Evolutionary conservation across 768 basidiomycete genomes (phyloP), one percentile per base, ranked within the genome.

Genomic region (Guyanaporus albipodus): DNA sequence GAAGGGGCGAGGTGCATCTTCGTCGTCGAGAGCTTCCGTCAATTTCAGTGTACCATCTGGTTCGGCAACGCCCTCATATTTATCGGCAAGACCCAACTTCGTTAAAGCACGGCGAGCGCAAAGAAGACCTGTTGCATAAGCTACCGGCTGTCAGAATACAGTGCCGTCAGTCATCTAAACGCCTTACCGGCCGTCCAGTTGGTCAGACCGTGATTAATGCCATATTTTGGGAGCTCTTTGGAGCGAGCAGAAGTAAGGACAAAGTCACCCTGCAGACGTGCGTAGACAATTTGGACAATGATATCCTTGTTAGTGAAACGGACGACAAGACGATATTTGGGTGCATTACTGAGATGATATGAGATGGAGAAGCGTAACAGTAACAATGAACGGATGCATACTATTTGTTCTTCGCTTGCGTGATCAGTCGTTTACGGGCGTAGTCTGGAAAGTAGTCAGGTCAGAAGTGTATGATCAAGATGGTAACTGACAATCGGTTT

Each of bases 401-500:
- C 86, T 96, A 98, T 78, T 98, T 98, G 84, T 97, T 98, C 81
- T 99, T 99, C 49, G 96, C 93, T 79, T 99, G 96, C 49, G 90
- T 83, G 56, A 98, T 83, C 45, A 99, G 82, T 57, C 94, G 85
- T 76, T 97, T 96, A 59, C 96, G 90, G 55, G 96, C 96, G 62
- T 98, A 97, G 80, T 98, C 90, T 92, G 23, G 19, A 26, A 43
- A 29, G 44, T n/a, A 9, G 42, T 60, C 18, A 57, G 54, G 35
- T 41, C 2, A 31, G 27, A 17, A n/a, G 27, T 27, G n/a, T 21
- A 38, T 6, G 14, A 35, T 42, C 14, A 41, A 48, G 12, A 38
- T 15, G 24, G 19, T n/a, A 28, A 70, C 83, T 60, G 50, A 91
- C 90, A 99, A 67, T 99, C 96, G 52, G 96, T 99, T 79, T 95